phyloP scores from a whole-genome alignment of 2,329 filamentous ascomycete genomes.

The Grosmannia serpens region DNA sequence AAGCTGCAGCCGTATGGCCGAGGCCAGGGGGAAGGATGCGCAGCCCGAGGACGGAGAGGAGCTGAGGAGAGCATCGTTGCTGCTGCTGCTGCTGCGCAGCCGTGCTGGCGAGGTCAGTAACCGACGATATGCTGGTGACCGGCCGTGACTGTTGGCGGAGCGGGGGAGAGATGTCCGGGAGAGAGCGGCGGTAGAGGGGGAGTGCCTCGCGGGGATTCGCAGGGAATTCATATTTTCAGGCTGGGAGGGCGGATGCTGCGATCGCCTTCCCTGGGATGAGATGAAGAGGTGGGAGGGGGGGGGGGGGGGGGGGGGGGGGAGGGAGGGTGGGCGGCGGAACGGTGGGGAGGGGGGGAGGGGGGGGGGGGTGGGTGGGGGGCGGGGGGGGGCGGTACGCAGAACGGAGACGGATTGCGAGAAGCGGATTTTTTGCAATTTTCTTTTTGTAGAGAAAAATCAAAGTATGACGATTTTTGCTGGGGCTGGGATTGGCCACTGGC shows the following conservation, averaged over 20 bases:
- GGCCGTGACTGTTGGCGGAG: constrained; percentile 23
- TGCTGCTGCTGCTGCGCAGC: constrained; percentile 13
- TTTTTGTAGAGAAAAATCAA: constrained; percentile 3
- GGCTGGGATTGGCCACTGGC: constrained; percentile 5
- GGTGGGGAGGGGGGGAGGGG: neutral
- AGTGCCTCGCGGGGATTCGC: constrained; percentile 28
- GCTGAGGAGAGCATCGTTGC: constrained; percentile 11
- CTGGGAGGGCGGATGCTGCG: neutral
- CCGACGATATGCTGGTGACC: constrained; percentile 36
- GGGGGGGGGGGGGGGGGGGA: constrained; percentile 9
- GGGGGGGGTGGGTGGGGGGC: constrained; percentile 10
- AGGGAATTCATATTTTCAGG: constrained; percentile 33
- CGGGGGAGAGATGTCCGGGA: constrained; percentile 27
- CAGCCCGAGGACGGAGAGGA: neutral
- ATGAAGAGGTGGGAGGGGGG: neutral
- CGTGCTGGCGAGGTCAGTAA: constrained; percentile 23
- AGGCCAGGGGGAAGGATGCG: constrained; percentile 26
- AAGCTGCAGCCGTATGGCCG: constrained; percentile 24
- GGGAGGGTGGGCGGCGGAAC: no score
- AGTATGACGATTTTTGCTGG: constrained; percentile 6
- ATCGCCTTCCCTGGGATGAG: neutral
- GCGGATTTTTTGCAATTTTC: constrained; percentile 4
- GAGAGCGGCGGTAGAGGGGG: constrained; percentile 27
- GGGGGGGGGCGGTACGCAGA: no score
- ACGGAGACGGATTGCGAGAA: neutral